These are phyloP conservation scores for Daldinia loculata DNA, from an alignment of 495 filamentous ascomycete species.

Conservation along the genomic window DNA sequence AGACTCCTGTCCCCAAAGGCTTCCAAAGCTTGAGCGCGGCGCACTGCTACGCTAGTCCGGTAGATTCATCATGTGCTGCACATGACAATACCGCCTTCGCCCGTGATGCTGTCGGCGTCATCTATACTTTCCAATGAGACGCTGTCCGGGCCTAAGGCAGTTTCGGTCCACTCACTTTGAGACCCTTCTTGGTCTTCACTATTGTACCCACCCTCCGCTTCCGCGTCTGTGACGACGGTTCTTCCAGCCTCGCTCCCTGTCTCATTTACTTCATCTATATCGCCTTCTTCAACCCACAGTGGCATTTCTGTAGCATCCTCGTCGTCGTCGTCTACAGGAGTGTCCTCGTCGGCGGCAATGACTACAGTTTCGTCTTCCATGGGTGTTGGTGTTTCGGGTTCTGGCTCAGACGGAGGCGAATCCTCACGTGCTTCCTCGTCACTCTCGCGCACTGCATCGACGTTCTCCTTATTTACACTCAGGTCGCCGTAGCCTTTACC, in stretches of 20 bases:
- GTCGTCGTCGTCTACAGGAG: conserved; percentile 18
- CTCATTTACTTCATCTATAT: conserved; percentile 25
- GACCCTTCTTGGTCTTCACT: conserved; percentile 42
- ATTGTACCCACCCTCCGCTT: conserved; percentile 46
- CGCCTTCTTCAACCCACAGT: conserved; percentile 14
- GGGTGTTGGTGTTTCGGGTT: conserved; percentile 32
- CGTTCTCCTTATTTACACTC: conserved; percentile 57
- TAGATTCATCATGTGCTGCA: conserved; percentile 18
- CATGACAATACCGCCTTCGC: conserved; percentile 40
- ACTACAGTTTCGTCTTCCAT: conserved; percentile 41
- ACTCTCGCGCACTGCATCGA: conserved; percentile 53
- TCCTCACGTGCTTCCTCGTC: conserved; percentile 53
- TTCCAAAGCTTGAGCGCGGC: background rate
- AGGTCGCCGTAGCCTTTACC: conserved; percentile 59
- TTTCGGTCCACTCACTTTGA: conserved; percentile 50
- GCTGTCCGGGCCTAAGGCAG: conserved; percentile 26
- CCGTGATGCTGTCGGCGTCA: conserved; percentile 41
- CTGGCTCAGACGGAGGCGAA: conserved; percentile 30
- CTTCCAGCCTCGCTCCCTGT: conserved; percentile 47
- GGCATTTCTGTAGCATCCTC: conserved; percentile 30
- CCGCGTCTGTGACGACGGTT: conserved; percentile 66
- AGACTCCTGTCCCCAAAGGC: background rate
- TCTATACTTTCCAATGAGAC: conserved; percentile 40
- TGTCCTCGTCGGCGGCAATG: conserved; percentile 36
- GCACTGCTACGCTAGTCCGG: background rate